A percentile compares a stretch with the other conserved stretches of the same genome.
phyloP scores from a whole-genome alignment of 352 stramenopile species.

The Phytophthora sojae region DNA sequence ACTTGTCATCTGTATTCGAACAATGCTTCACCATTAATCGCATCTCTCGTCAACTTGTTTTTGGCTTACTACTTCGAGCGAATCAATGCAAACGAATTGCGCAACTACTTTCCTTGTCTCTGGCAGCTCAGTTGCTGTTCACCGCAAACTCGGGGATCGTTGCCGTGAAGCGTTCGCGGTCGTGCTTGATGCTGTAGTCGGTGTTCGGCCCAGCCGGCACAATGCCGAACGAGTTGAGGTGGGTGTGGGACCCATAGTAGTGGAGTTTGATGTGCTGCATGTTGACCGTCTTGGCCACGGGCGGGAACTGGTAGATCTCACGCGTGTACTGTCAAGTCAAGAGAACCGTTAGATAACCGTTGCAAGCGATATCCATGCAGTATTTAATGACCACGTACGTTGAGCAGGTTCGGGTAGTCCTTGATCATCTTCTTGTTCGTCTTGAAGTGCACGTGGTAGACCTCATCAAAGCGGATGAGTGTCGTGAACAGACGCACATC shows the following conservation, averaged over 20 bases:
- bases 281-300: conserved; percentile 89
- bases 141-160: conserved; percentile 42
- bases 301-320: conserved; percentile 94
- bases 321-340: conserved; percentile 62
- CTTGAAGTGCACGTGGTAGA: conserved; percentile 91
- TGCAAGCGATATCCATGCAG: background rate
- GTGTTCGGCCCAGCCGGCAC: conserved; percentile 84
- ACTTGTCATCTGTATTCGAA: background rate
- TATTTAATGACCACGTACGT: conserved; percentile 45
- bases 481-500: conserved; percentile 87
- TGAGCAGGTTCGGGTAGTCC: conserved; percentile 89
- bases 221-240: conserved; percentile 95
- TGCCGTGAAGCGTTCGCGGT: conserved; percentile 71
- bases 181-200: conserved; percentile 64
- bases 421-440: conserved; percentile 90
- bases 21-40: background rate
- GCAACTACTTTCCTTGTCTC: background rate
- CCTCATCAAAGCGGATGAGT: conserved; percentile 84
- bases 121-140: conserved; percentile 20
- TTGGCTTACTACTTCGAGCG: conserved; percentile 3
- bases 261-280: conserved; percentile 98
- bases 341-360: conserved; percentile 8
- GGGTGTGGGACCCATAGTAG: conserved; percentile 96
- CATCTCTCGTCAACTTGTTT: conserved; percentile 16
- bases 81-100: conserved; percentile 22